Evolutionary conservation across 345 rosid genomes (phyloP).

Genomic region (Cardamine chenopodiifolia): DNA sequence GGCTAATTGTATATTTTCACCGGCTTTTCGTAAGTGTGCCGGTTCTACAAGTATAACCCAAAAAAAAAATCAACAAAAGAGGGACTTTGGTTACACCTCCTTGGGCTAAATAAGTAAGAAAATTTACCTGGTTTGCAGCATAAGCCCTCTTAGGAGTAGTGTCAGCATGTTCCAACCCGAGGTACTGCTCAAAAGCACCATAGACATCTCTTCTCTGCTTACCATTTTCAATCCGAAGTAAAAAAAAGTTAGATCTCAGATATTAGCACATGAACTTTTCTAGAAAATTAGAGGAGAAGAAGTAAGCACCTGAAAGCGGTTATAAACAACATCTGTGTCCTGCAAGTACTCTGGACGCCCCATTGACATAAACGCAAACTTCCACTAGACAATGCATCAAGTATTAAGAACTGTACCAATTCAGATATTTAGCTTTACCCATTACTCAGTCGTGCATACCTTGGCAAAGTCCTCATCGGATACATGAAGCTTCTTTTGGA

Average conservation of each 20-base stretch:
- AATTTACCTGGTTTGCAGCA: conserved; percentile 73
- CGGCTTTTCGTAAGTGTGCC: conserved; percentile 69
- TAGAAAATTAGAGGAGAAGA: not conserved
- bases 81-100: not conserved
- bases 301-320: conserved; percentile 76
- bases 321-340: conserved; percentile 76
- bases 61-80: not conserved
- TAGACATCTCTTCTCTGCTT: conserved; percentile 83
- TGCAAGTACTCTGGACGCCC: conserved; percentile 91
- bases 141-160: conserved; percentile 75
- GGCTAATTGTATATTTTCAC: conserved; percentile 73
- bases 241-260: not conserved
- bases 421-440: not conserved
- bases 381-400: conserved; percentile 65
- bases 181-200: conserved; percentile 97
- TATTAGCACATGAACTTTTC: not conserved
- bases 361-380: conserved; percentile 80
- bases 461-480: conserved; percentile 94
- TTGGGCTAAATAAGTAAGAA: not conserved
- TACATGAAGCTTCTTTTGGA: conserved; percentile 89
- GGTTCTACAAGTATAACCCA: conserved; percentile 55
- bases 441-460: conserved; percentile 48
- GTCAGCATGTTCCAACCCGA: conserved; percentile 92
- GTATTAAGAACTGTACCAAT: not conserved
- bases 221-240: conserved; percentile 7